These are phyloP conservation scores for Solanum corneliomulleri DNA, from an alignment of 257 asterid genomes.

Conservation along the genomic window DNA sequence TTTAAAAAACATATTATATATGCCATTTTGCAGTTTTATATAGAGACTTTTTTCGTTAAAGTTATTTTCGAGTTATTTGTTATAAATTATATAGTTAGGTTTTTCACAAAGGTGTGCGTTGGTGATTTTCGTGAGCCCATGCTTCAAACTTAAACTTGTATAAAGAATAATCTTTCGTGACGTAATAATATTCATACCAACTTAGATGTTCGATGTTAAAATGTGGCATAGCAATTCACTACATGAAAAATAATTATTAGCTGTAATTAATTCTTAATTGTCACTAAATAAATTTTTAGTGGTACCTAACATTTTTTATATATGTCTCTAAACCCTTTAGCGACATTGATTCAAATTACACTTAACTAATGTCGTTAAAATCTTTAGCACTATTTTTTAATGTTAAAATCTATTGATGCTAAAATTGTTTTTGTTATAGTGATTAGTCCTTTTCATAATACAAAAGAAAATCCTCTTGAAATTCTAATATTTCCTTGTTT, in stretches of 20 bases:
- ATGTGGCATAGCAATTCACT: neutral
- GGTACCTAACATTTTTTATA: too few relatives aligned
- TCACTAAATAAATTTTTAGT: too few relatives aligned
- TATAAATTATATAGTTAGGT: neutral
- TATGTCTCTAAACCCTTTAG: accelerated
- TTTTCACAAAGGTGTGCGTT: too few relatives aligned
- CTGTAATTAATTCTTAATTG: too few relatives aligned
- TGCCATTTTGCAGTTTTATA: accelerated
- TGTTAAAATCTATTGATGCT: too few relatives aligned
- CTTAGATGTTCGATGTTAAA: neutral
- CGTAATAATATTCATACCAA: neutral
- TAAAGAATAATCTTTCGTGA: neutral
- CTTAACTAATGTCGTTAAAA: too few relatives aligned
- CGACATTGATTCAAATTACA: too few relatives aligned
- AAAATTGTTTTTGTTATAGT: too few relatives aligned
- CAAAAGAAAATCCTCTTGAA: neutral
- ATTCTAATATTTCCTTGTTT: neutral
- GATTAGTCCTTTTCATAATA: neutral
- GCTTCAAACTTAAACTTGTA: neutral
- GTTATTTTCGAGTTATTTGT: accelerated
- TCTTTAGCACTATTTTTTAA: accelerated
- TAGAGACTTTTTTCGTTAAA: neutral
- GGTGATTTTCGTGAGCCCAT: accelerated
- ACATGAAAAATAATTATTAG: too few relatives aligned
- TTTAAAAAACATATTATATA: neutral